Evolutionary conservation across 345 rosid genomes (phyloP).

Genomic region (Citrus hindsii): DNA sequence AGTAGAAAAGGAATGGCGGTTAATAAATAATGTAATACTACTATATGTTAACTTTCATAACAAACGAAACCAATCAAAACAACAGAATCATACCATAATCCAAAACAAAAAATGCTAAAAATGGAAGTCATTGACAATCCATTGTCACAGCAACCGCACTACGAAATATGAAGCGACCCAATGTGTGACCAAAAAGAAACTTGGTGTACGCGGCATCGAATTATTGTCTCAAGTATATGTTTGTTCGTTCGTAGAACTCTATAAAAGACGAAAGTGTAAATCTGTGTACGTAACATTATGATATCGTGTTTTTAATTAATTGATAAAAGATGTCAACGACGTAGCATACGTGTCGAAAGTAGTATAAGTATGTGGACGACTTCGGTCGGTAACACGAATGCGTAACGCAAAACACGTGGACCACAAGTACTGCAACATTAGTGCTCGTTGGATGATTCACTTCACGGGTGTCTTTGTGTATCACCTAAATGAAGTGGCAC

Average conservation of each 20-base stretch:
- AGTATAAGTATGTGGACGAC: background rate
- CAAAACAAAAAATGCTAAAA: background rate
- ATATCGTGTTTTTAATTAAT: background rate
- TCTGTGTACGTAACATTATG: background rate
- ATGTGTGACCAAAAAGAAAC: background rate
- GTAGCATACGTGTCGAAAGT: background rate
- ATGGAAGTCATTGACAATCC: background rate
- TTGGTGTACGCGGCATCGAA: background rate
- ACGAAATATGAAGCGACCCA: background rate
- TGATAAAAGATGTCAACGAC: background rate
- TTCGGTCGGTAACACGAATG: background rate
- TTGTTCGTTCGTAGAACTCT: too few species aligned
- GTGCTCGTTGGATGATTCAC: background rate
- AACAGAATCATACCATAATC: background rate
- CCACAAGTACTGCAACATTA: background rate
- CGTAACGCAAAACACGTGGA: background rate
- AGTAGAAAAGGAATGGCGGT: background rate
- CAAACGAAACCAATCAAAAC: background rate
- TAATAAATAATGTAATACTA: background rate
- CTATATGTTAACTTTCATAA: background rate
- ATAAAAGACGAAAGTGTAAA: background rate
- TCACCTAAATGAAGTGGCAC: background rate
- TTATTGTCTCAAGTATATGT: background rate
- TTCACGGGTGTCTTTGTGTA: background rate
- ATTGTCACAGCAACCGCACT: too few species aligned